Evolutionary conservation across 1,284 basidiomycete species (phyloP).

Genomic region (Ustilago curta): DNA sequence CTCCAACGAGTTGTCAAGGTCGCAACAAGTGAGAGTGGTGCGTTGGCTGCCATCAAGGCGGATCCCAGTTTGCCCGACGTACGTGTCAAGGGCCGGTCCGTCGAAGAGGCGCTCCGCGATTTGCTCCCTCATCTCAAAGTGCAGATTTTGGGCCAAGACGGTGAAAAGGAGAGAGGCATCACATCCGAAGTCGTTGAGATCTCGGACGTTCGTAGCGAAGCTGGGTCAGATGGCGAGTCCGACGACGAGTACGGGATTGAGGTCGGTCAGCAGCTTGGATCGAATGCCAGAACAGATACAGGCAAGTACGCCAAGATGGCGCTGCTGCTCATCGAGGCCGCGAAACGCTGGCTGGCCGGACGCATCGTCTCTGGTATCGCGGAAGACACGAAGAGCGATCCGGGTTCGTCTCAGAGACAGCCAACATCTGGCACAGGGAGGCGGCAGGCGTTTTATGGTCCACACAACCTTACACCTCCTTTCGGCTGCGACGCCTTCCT

Average conservation of each 20-base stretch:
- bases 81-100: slow-evolving; percentile 74
- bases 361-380: slow-evolving; percentile 56
- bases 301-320: slow-evolving; percentile 48
- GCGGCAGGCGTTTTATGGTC: slow-evolving; percentile 43
- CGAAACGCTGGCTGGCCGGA: slow-evolving; percentile 71
- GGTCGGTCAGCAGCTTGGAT: too few relatives aligned
- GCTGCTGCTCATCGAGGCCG: slow-evolving; percentile 71
- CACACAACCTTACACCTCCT: slow-evolving; percentile 46
- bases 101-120: slow-evolving; percentile 77
- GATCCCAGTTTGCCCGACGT: slow-evolving; percentile 79
- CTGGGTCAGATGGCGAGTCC: slow-evolving; percentile 67
- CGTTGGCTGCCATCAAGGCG: slow-evolving; percentile 85
- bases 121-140: slow-evolving; percentile 63
- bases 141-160: slow-evolving; percentile 32
- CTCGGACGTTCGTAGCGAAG: slow-evolving; percentile 59
- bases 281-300: slow-evolving; percentile 12
- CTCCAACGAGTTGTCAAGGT: slow-evolving; percentile 88
- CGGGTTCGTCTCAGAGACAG: neutral
- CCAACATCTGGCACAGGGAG: slow-evolving; percentile 6
- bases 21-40: slow-evolving; percentile 86
- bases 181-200: slow-evolving; percentile 52
- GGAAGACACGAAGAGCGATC: neutral
- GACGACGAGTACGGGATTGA: slow-evolving; percentile 51
- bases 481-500: slow-evolving; percentile 78
- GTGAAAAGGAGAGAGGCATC: slow-evolving; percentile 47